Base-by-base conservation (phyloP, 1,284 basidiomycete genomes). In the Fomitopsis palustris region DNA sequence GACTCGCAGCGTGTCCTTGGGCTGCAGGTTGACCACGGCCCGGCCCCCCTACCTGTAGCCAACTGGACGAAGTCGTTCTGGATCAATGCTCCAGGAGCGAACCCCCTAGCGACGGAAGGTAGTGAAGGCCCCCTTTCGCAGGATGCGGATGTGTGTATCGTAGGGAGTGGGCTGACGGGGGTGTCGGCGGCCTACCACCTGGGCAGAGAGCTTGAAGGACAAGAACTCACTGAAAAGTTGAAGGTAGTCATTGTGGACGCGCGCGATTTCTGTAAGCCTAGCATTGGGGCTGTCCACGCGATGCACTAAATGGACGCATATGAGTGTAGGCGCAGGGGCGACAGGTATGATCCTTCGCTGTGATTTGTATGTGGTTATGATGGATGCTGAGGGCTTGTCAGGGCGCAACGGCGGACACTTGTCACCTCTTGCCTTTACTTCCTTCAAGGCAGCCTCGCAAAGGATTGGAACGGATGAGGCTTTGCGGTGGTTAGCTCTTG, bases 401-500 rank as follows among this genome's bases (percentile, higher is more conserved):
- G 90, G 89, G 57, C 75, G 90, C 17, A 93, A 93, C 63, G 90
- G 90, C 0, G 90, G 92, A 0, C 90, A 93, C 67, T 77, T 93
- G 21, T 86, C 85, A 0, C 81, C 86, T 0, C 72, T 72, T 41
- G 69, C 74, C 1, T 87, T 85, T 69, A 58, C 67, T 0, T 72
- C 74, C 0, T 90, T 90, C 64, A 56, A 77, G 10, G 64, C 74
- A 27, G 55, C 67, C 8, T 56, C 60, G n/a, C 49, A 52, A 16
- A 52, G 31, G 4, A 82, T 82, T 61, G 86, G 86, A 0, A 69
- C 72, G 0, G 76, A 78, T 2, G 84, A 90, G 57, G 85, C 88
- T 0, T 68, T 77, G 29, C 81, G 81, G 27, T 77, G 79, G 0
- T 79, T 83, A 21, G 75, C 72, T 0, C 65, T 93, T 6, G 91